Base-by-base conservation (phyloP, 2,329 filamentous ascomycete species). In the Calonectria crousiana region DNA sequence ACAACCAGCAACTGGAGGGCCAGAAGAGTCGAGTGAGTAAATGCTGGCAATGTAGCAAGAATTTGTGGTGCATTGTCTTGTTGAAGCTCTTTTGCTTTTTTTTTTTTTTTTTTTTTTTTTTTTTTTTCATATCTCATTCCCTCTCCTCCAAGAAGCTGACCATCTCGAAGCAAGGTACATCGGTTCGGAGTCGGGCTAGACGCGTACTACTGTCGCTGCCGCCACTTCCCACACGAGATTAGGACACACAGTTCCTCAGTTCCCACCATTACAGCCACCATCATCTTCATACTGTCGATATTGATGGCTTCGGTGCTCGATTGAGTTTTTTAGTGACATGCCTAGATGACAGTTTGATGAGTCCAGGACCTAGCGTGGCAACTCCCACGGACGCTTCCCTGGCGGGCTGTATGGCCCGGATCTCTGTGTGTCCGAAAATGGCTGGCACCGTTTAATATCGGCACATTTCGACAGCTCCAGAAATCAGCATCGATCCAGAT, bases 321-420 rank as follows among this genome's bases (percentile, higher is more conserved):
- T 32, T 41, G 53, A 60, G 47, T 44, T 60, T 30, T 49, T 65
- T 64, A 49, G 51, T 36, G 65, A 64, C 49, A 41, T 52, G 28
- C 13, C 60, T 26, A 49, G 69, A 68, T 49, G 65, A 71, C 67
- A 65, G 67, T 44, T 72, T 68, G 34, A 49, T 32, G 74, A 58
- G 38, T 51, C 38, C 56, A 74, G 72, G 64, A 58, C 52, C 73
- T 69, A 67, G 67, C 75, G 74, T 78, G 68, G 72, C 78, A 75
- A 73, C 62, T 58, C 60, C 69, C 32, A 28, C 71, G 70, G 36
- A 28, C 69, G 49, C 71, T 68, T 65, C 52, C 30, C 23, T 30
- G 34, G 18, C 18, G 53, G 18, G 69, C 16, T 77, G 68, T 77
- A 66, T 79, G 73, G 75, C 73, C 73, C 58, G 60, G 47, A 47